Evolutionary conservation across 2,329 filamentous ascomycete genomes (phyloP).

Genomic region (Sporothrix phasma): DNA sequence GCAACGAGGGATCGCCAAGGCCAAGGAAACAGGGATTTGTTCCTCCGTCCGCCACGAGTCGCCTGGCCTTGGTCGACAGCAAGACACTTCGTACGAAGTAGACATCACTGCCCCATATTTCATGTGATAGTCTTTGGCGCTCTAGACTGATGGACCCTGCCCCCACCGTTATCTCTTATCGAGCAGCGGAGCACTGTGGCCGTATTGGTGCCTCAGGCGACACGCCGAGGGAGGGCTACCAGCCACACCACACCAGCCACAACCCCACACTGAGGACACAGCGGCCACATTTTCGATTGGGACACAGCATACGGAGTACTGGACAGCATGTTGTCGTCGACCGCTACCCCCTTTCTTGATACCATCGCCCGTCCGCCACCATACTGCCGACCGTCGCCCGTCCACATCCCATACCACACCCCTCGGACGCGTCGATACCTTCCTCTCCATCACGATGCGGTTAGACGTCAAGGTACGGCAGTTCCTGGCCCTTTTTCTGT

Average conservation of each 20-base stretch:
- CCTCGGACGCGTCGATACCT: neutral
- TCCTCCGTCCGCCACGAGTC: neutral
- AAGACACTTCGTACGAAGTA: neutral
- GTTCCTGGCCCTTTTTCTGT: neutral
- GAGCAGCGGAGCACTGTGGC: too few species aligned
- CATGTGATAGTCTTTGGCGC: neutral
- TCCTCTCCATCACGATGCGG: conserved; percentile 18
- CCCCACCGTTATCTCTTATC: too few species aligned
- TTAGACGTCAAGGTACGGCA: conserved; percentile 19
- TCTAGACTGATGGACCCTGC: neutral
- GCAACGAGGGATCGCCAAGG: neutral
- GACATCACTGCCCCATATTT: neutral
- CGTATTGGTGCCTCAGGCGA: neutral
- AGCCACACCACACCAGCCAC: neutral
- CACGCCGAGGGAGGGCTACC: neutral
- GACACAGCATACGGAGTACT: neutral
- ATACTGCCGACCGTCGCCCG: neutral
- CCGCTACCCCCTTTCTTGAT: conserved; percentile 2
- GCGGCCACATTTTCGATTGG: neutral
- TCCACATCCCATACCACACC: neutral
- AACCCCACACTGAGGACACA: neutral
- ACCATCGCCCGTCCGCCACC: neutral
- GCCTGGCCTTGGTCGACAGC: neutral
- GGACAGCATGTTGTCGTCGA: neutral
- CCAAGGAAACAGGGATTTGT: neutral